Percentiles rank a stretch among this genome's conserved stretches.
Evolutionary conservation across 495 filamentous ascomycete genomes (phyloP).

Genomic region (Penicillium odoratum): DNA sequence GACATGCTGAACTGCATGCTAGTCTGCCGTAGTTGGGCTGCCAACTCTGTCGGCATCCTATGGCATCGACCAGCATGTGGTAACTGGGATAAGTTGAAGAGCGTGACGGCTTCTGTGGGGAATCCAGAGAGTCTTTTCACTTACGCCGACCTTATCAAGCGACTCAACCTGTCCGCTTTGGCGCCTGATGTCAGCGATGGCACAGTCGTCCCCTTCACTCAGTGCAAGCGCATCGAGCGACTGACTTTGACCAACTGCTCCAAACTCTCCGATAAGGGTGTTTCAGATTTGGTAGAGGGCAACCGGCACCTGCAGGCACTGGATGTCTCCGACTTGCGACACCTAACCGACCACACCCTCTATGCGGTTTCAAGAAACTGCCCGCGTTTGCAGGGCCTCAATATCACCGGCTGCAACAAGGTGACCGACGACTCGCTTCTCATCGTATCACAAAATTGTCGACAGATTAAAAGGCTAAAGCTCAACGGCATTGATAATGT

Average conservation of each 20-base stretch:
- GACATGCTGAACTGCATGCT: constrained; percentile 89
- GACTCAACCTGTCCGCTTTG: constrained; percentile 83
- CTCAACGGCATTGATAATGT: constrained; percentile 83
- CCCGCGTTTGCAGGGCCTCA: constrained; percentile 83
- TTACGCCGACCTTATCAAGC: constrained; percentile 84
- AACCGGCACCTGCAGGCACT: constrained; percentile 84
- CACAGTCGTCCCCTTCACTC: constrained; percentile 74
- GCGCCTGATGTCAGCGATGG: constrained; percentile 81
- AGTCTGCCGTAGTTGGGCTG: constrained; percentile 88
- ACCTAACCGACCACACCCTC: constrained; percentile 83
- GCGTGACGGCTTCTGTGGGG: constrained; percentile 74
- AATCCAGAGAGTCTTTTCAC: constrained; percentile 70
- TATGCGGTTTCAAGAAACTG: constrained; percentile 79
- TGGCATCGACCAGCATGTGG: constrained; percentile 94
- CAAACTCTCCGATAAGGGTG: constrained; percentile 76
- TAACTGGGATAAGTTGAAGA: constrained; percentile 74
- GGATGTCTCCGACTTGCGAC: constrained; percentile 79
- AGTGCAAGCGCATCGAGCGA: constrained; percentile 90
- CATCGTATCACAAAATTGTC: constrained; percentile 78
- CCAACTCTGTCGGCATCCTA: constrained; percentile 86
- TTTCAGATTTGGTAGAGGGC: constrained; percentile 75
- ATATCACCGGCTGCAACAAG: constrained; percentile 82
- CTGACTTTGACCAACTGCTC: constrained; percentile 91
- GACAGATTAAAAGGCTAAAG: constrained; percentile 91
- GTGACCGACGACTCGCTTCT: constrained; percentile 84